These are phyloP conservation scores for Yamadazyma triangularis DNA, from an alignment of 1,139 yeast species.

Conservation along the genomic window DNA sequence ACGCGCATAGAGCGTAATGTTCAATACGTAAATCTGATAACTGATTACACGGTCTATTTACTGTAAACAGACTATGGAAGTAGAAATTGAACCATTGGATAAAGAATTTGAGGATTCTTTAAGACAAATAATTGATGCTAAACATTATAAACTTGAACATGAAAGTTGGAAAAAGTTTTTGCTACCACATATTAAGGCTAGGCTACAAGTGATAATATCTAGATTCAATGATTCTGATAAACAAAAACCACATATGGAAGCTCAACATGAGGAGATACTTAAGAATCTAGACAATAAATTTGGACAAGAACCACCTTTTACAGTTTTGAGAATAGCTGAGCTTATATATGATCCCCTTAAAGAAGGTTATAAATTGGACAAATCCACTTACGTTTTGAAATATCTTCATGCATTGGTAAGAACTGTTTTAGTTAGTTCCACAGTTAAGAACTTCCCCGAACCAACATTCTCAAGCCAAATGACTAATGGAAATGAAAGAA, in stretches of 20 bases:
- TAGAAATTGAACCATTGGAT: constrained; percentile 4
- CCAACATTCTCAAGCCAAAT: constrained; percentile 4
- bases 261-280: background rate
- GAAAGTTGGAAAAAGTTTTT: constrained; percentile 2
- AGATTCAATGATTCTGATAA: background rate
- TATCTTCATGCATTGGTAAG: constrained; percentile 28
- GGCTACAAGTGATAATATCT: constrained; percentile 1
- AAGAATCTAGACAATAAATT: constrained; percentile 23
- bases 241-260: background rate
- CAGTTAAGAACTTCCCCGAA: constrained; percentile 22
- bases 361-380: constrained; percentile 27
- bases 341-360: constrained; percentile 36
- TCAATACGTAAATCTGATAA: no score
- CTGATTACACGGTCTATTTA: no score
- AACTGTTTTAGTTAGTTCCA: constrained; percentile 25
- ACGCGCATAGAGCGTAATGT: no score
- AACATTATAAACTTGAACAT: constrained; percentile 4
- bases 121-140: constrained; percentile 8
- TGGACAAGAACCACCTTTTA: constrained; percentile 49
- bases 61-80: no score
- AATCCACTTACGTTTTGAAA: constrained; percentile 23
- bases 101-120: constrained; percentile 7
- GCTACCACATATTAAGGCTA: constrained; percentile 1
- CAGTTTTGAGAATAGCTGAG: constrained; percentile 53
- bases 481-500: constrained; percentile 2